Base-by-base conservation (phyloP, 352 stramenopile species). In the Globisporangium cylindrosporum region DNA sequence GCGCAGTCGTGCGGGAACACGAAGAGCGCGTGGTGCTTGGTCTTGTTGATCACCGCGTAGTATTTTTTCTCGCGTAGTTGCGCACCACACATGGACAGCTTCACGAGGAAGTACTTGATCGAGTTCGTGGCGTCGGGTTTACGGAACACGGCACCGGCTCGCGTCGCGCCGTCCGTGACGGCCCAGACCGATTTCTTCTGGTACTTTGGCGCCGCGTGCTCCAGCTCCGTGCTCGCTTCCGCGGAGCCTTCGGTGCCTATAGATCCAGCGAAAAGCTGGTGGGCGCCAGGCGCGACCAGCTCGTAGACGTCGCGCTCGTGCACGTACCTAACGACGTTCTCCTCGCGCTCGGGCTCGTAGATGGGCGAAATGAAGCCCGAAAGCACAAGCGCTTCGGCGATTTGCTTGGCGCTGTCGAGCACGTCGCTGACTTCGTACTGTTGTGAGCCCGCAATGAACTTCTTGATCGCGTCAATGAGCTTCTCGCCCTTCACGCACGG, bases 281-380 rank as follows among this genome's bases (percentile, higher is more conserved):
- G 46, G 4, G 67, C 77, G 25, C 74, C 73, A 10, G 79, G 77
- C 20, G 76, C 73, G 0, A 91, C 79, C 9, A 91, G 73, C 43
- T 91, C 82, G 67, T 84, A 89, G 59, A 73, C 76, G 9, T 46
- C 57, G 29, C 73, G 67, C 22, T 79, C 69, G 2, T 68, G 24
- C 2, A 90, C 67, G 63, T 80, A 81, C 12, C 36, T 58, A 48
- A 59, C 27, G 36, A 62, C 56, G 27, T 58, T 59, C 34, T 59
- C 34, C 24, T 74, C 65, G 24, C 70, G 15, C 14, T 58, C 24
- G 4, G 59, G 61, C 38, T 82, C 75, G 15, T 72, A 56, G 22
- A 76, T 46, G 0, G 73, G 75, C 5, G 75, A 74, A 27, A 82
- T 36, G 43, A 82, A 80, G 1, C 75, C 75, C 25, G 66, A 71